Evolutionary conservation across 257 asterid genomes (phyloP).

Genomic region (Apocynum venetum): DNA sequence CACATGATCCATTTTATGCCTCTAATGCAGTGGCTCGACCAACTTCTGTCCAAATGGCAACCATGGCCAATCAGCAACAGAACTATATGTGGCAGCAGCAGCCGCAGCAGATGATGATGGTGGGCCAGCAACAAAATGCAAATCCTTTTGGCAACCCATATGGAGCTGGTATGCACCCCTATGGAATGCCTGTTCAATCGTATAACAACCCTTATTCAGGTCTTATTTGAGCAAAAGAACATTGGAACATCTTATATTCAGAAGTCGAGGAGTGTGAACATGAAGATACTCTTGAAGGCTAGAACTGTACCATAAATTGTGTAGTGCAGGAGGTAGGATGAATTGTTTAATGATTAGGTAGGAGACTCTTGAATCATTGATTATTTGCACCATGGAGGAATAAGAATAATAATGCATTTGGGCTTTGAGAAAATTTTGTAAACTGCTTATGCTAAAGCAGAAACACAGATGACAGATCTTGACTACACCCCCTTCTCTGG

Average conservation of each 20-base stretch:
- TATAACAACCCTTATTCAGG: conserved; percentile 40
- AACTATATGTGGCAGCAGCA: conserved; percentile 46
- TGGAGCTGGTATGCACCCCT: conserved; percentile 32
- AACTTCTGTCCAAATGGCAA: conserved; percentile 62
- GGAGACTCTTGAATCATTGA: conserved; percentile 23
- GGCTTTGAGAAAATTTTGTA: conserved; percentile 13
- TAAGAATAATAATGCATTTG: conserved; percentile 18
- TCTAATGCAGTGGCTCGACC: conserved; percentile 64
- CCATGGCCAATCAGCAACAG: conserved; percentile 65
- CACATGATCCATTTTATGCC: conserved; percentile 71
- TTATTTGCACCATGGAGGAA: conserved; percentile 22
- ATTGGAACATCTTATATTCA: neutral
- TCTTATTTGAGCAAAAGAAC: conserved; percentile 21
- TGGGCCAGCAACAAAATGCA: conserved; percentile 26
- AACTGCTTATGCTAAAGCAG: conserved; percentile 20
- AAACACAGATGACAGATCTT: neutral
- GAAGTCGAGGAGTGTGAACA: conserved; percentile 9
- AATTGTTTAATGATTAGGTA: conserved; percentile 35
- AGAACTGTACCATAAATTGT: conserved; percentile 29
- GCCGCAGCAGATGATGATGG: conserved; percentile 35
- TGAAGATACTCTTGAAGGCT: conserved; percentile 19
- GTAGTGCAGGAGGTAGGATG: conserved; percentile 29
- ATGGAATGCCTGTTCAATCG: conserved; percentile 33
- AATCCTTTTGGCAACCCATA: conserved; percentile 38
- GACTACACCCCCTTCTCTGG: no score